Evolutionary conservation across 2,329 filamentous ascomycete genomes (phyloP), one percentile per base, ranked within the genome.

Genomic region (Dactylellina haptotyla): DNA sequence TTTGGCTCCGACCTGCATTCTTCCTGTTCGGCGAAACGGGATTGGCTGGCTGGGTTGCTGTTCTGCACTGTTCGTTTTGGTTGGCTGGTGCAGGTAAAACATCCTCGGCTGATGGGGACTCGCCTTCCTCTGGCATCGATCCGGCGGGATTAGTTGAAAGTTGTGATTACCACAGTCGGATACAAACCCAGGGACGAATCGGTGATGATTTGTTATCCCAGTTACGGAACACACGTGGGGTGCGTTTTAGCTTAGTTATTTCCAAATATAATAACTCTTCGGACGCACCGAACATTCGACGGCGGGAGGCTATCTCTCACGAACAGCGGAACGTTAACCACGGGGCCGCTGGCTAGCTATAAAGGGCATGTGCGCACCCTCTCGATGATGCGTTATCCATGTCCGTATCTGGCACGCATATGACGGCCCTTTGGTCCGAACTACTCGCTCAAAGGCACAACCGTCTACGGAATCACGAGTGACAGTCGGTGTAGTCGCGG

Each of bases 1-100:
- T 25, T 46, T 16, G 14, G 37, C 37, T 32, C 28, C 14, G 37
- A 8, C n/a, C 9, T 39, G 30, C 20, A 28, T 30, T 8, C 16
- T 12, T 57, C 28, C 53, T 12, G 41, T 50, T 62, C 65, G 63
- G 56, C 54, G 45, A 45, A 53, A 53, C 56, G 64, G 64, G 64
- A 69, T 69, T 69, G 64, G 54, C 46, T 69, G 62, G 54, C 41
- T 10, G 41, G 16, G n/a, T n/a, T n/a, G n/a, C n/a, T n/a, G n/a
- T n/a, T n/a, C n/a, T n/a, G n/a, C n/a, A n/a, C n/a, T n/a, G n/a
- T n/a, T n/a, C n/a, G n/a, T n/a, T n/a, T n/a, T n/a, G n/a, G n/a
- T n/a, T n/a, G n/a, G n/a, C n/a, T n/a, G 41, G 23, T 3, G 16
- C 18, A 23, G 18, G 18, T 10, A 26, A 46, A 65, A 57, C 41